These are phyloP conservation scores for Geotrichum klebahnii DNA, from an alignment of 1,139 yeast species.

Conservation along the genomic window DNA sequence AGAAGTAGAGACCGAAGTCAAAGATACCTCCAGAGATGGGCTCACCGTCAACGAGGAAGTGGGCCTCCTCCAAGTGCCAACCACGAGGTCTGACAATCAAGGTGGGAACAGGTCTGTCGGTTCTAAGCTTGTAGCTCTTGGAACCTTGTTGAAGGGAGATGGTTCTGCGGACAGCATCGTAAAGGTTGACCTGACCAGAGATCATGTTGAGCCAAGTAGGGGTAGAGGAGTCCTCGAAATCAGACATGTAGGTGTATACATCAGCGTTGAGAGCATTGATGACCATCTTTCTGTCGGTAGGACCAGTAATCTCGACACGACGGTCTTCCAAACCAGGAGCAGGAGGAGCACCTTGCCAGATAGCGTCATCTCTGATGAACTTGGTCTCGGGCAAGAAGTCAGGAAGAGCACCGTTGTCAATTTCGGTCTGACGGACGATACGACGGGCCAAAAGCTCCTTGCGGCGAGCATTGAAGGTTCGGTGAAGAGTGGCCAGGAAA, in stretches of 20 bases:
- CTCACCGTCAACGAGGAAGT: constrained; percentile 68
- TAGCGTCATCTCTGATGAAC: constrained; percentile 64
- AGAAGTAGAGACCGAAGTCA: constrained; percentile 74
- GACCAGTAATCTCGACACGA: constrained; percentile 50
- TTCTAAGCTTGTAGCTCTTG: constrained; percentile 55
- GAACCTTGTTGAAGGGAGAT: constrained; percentile 54
- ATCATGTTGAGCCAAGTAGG: constrained; percentile 93
- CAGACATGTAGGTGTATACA: constrained; percentile 92
- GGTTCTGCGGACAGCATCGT: constrained; percentile 76
- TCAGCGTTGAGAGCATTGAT: constrained; percentile 86
- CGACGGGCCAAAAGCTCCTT: constrained; percentile 57
- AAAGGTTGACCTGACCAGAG: constrained; percentile 86
- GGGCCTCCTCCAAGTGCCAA: constrained; percentile 77
- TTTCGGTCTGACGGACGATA: constrained; percentile 52
- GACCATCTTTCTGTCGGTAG: constrained; percentile 85
- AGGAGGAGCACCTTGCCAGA: constrained; percentile 76
- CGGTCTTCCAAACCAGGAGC: constrained; percentile 75
- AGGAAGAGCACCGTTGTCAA: constrained; percentile 65
- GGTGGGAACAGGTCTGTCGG: constrained; percentile 55
- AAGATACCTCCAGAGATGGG: constrained; percentile 70
- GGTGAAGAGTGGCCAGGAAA: constrained; percentile 66
- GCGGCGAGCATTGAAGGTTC: constrained; percentile 60
- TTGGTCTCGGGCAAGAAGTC: constrained; percentile 69
- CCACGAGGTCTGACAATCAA: constrained; percentile 82
- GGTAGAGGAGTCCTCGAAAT: constrained; percentile 89